phyloP scores from a whole-genome alignment of 2,329 filamentous ascomycete species.

The Pyrenochaeta sp. region DNA sequence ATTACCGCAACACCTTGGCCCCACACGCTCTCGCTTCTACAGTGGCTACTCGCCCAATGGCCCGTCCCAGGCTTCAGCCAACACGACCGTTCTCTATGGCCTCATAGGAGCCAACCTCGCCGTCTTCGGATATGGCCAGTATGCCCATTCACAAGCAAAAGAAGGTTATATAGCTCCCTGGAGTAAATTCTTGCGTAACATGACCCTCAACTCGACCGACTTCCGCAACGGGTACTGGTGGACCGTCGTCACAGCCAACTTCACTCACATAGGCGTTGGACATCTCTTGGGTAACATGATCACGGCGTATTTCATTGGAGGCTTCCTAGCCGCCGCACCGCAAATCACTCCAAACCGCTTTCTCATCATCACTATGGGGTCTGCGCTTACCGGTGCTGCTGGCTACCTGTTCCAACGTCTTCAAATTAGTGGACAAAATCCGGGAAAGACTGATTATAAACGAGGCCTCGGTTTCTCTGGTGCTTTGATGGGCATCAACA shows the following conservation, averaged over 20 bases:
- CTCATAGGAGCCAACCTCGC: slow-evolving; percentile 52
- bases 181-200: slow-evolving; percentile 35
- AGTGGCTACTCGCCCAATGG: slow-evolving; percentile 2
- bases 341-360: slow-evolving; percentile 36
- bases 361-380: slow-evolving; percentile 38
- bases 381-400: slow-evolving; percentile 32
- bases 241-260: slow-evolving; percentile 49
- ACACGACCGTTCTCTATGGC: slow-evolving; percentile 38
- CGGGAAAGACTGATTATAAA: slow-evolving; percentile 4
- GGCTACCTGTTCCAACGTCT: slow-evolving; percentile 24
- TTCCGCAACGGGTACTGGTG: slow-evolving; percentile 41
- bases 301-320: slow-evolving; percentile 48
- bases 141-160: slow-evolving; percentile 33
- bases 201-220: slow-evolving; percentile 41
- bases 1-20: slow-evolving; percentile 7
- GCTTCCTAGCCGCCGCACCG: slow-evolving; percentile 38
- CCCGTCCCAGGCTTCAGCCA: slow-evolving; percentile 10
- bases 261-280: slow-evolving; percentile 45
- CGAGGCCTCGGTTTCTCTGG: slow-evolving; percentile 48
- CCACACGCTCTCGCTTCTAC: slow-evolving; percentile 17
- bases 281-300: slow-evolving; percentile 55
- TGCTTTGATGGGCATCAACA: slow-evolving; percentile 50
- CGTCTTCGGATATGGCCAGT: slow-evolving; percentile 49
- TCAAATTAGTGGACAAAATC: slow-evolving; percentile 4
- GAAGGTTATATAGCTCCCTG: slow-evolving; percentile 23